Conservation (phyloP, 2,329 filamentous ascomycete genomes). For the Alternaria ethzedia region DNA sequence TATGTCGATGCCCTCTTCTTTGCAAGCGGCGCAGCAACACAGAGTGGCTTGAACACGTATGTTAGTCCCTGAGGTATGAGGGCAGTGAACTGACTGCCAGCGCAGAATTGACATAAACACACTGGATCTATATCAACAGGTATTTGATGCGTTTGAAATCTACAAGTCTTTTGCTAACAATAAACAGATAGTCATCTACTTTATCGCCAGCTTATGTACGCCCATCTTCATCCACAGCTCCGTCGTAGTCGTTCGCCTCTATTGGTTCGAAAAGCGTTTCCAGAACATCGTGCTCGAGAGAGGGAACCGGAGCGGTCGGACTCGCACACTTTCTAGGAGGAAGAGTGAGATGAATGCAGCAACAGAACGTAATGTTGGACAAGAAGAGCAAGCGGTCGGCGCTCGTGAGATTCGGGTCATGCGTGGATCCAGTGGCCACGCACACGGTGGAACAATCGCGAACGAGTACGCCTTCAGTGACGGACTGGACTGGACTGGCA, state of each 20-base stretch:
- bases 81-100: constrained; percentile 21
- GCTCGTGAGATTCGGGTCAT: constrained; percentile 71
- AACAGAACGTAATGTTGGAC: constrained; percentile 51
- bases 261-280: constrained; percentile 98
- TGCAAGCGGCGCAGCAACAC: constrained; percentile 82
- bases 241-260: constrained; percentile 90
- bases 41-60: constrained; percentile 87
- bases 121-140: constrained; percentile 57
- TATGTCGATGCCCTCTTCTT: constrained; percentile 94
- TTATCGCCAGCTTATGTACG: constrained; percentile 48
- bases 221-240: constrained; percentile 60
- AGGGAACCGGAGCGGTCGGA: constrained; percentile 62
- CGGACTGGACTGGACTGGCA: constrained; percentile 45
- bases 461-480: constrained; percentile 52
- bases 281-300: constrained; percentile 81
- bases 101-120: constrained; percentile 56
- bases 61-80: constrained; percentile 12
- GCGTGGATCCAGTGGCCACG: constrained; percentile 59
- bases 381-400: constrained; percentile 68
- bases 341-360: constrained; percentile 56
- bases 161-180: neutral
- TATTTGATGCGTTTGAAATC: neutral
- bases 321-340: constrained; percentile 65
- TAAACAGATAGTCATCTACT: constrained; percentile 51
- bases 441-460: constrained; percentile 67